phyloP scores from a whole-genome alignment of 129 eudicot species.

The Solidago caesia region DNA sequence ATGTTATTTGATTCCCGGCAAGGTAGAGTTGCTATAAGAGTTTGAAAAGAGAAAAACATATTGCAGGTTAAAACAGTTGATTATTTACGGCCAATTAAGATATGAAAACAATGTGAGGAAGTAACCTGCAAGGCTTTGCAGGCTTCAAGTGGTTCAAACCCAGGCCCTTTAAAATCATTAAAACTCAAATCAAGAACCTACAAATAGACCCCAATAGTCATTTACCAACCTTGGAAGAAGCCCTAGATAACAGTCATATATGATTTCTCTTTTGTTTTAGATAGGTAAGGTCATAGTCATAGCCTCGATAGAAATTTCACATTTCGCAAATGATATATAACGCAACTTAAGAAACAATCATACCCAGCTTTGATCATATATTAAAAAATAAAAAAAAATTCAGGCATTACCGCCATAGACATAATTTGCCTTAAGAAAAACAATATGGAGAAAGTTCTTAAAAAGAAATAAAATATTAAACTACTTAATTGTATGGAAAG shows the following conservation, averaged over 20 bases:
- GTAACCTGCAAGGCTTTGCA: slow-evolving; percentile 87
- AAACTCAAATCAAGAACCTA: slow-evolving; percentile 99
- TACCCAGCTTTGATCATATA: background rate
- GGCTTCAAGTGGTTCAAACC: slow-evolving; percentile 92
- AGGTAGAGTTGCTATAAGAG: slow-evolving; percentile 94
- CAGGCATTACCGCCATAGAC: background rate
- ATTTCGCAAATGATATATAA: background rate
- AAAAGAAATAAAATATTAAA: background rate
- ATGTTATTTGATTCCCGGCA: slow-evolving; percentile 96
- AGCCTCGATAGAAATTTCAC: background rate
- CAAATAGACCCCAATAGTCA: slow-evolving; percentile 23
- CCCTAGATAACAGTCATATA: too few relatives aligned
- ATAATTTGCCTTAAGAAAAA: background rate
- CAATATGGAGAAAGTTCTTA: slow-evolving; percentile 1
- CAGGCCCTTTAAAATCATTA: slow-evolving; percentile 97
- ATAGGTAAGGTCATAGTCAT: too few relatives aligned
- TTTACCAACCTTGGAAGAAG: slow-evolving; percentile 15
- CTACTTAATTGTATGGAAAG: background rate
- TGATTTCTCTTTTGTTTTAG: too few relatives aligned
- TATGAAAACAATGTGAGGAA: background rate
- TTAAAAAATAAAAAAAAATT: background rate
- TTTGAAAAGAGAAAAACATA: background rate
- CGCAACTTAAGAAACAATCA: background rate
- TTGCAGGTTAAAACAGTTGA: slow-evolving; percentile 5
- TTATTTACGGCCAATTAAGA: background rate